phyloP scores from a whole-genome alignment of 2,329 filamentous ascomycete species.

The Exophiala alcalophila region DNA sequence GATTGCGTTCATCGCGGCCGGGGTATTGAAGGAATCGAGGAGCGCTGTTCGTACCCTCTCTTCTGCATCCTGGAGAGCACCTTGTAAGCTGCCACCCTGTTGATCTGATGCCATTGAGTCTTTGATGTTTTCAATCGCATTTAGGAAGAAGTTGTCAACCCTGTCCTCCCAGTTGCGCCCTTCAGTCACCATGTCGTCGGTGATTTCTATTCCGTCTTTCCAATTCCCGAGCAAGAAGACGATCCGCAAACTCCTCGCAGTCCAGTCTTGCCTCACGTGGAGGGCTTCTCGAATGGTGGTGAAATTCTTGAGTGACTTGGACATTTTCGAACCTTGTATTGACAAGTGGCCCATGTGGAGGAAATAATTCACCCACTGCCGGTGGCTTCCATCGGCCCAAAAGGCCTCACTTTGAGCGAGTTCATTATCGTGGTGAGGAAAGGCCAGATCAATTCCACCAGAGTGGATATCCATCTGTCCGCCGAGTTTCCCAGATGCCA shows the following conservation, averaged over 20 bases:
- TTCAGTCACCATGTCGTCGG: slow-evolving; percentile 72
- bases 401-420: slow-evolving; percentile 88
- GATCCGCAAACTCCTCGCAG: slow-evolving; percentile 73
- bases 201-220: slow-evolving; percentile 90
- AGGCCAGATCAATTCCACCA: slow-evolving; percentile 84
- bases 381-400: slow-evolving; percentile 53
- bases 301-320: slow-evolving; percentile 93
- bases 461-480: slow-evolving; percentile 88
- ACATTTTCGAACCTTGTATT: slow-evolving; percentile 92
- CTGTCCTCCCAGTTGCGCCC: slow-evolving; percentile 77
- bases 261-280: slow-evolving; percentile 61
- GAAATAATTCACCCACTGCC: slow-evolving; percentile 93
- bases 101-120: slow-evolving; percentile 45
- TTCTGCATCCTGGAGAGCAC: slow-evolving; percentile 54
- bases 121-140: slow-evolving; percentile 43
- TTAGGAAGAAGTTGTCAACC: slow-evolving; percentile 64
- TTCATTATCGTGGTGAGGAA: slow-evolving; percentile 92
- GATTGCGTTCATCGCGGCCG: slow-evolving; percentile 73
- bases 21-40: slow-evolving; percentile 84
- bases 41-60: slow-evolving; percentile 63
- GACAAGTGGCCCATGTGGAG: slow-evolving; percentile 90
- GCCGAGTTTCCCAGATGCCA: slow-evolving; percentile 87
- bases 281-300: slow-evolving; percentile 87
- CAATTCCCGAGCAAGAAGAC: slow-evolving; percentile 85
- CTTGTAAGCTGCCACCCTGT: slow-evolving; percentile 35